A percentile compares a stretch with the other conserved stretches of the same genome.
phyloP scores from a whole-genome alignment of 306 rosid species.

The Phaseolus lunatus region DNA sequence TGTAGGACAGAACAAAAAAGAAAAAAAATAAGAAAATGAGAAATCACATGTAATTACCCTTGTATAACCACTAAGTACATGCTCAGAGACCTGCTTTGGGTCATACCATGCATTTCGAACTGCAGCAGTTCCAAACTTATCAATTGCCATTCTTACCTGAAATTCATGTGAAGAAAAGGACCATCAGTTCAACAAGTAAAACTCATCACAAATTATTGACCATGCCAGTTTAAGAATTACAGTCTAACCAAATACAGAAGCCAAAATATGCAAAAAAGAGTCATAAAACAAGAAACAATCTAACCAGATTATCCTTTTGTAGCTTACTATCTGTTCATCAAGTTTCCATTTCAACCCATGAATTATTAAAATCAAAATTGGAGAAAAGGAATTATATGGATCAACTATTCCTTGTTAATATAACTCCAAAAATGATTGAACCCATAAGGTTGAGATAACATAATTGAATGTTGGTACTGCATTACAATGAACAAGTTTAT shows the following conservation, averaged over 20 bases:
- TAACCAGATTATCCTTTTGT: slow-evolving; percentile 15
- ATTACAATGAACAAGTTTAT: slow-evolving; percentile 40
- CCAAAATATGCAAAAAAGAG: slow-evolving; percentile 20
- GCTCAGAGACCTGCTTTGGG: slow-evolving; percentile 66
- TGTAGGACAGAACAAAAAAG: not conserved
- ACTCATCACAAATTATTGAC: slow-evolving; percentile 14
- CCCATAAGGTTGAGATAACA: slow-evolving; percentile 7
- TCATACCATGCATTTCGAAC: slow-evolving; percentile 88
- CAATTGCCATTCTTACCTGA: slow-evolving; percentile 78
- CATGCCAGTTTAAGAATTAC: slow-evolving; percentile 12
- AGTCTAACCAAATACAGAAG: slow-evolving; percentile 34
- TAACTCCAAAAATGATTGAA: slow-evolving; percentile 32
- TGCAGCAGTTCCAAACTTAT: slow-evolving; percentile 76
- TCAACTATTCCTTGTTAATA: slow-evolving; percentile 24
- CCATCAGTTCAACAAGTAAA: slow-evolving; percentile 41
- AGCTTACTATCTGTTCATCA: slow-evolving; percentile 9
- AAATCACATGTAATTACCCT: slow-evolving; percentile 58
- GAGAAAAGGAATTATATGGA: slow-evolving; percentile 27
- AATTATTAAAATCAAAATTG: slow-evolving; percentile 3
- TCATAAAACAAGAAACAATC: slow-evolving; percentile 14
- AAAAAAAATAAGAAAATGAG: slow-evolving; percentile 4
- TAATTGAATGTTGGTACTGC: slow-evolving; percentile 37
- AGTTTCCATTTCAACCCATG: slow-evolving; percentile 13
- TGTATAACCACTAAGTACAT: slow-evolving; percentile 77
- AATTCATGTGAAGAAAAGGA: slow-evolving; percentile 35